phyloP scores from a whole-genome alignment of 2,329 filamentous ascomycete genomes.

The Keithomyces neogunnii region DNA sequence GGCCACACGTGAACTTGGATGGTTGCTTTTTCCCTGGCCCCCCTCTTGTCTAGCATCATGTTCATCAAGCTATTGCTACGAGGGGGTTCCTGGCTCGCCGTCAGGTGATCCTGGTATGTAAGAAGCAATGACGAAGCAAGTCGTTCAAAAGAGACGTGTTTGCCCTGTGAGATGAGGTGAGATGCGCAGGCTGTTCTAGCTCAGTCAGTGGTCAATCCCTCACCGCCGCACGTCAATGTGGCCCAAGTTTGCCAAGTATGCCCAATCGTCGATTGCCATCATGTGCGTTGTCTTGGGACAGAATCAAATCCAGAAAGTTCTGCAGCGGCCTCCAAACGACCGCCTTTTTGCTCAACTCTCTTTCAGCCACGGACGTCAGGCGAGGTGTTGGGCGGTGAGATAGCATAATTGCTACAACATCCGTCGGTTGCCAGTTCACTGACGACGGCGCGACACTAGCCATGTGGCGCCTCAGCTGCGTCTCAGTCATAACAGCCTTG shows the following conservation, averaged over 20 bases:
- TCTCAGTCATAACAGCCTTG: no score
- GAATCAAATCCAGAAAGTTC: neutral
- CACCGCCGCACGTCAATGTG: conserved; percentile 1
- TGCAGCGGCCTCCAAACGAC: neutral
- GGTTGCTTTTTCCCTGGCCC: neutral
- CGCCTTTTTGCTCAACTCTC: neutral
- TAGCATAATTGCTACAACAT: neutral
- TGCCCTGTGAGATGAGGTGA: neutral
- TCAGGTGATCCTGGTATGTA: neutral
- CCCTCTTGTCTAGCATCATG: neutral
- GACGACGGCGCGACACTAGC: no score
- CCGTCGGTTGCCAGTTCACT: no score
- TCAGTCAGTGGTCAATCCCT: neutral
- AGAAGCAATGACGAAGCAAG: neutral
- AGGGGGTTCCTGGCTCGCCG: conserved; percentile 2
- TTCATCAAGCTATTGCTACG: neutral
- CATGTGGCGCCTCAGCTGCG: no score
- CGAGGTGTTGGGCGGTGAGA: conserved; percentile 1
- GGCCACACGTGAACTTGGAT: neutral
- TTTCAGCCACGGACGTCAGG: neutral
- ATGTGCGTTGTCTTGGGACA: neutral
- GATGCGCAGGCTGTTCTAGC: neutral
- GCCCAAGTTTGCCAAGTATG: neutral
- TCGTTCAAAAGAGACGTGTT: neutral
- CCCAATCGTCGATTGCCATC: neutral